Conservation (phyloP, 2,329 filamentous ascomycete genomes). For the Sporothrix luriei region DNA sequence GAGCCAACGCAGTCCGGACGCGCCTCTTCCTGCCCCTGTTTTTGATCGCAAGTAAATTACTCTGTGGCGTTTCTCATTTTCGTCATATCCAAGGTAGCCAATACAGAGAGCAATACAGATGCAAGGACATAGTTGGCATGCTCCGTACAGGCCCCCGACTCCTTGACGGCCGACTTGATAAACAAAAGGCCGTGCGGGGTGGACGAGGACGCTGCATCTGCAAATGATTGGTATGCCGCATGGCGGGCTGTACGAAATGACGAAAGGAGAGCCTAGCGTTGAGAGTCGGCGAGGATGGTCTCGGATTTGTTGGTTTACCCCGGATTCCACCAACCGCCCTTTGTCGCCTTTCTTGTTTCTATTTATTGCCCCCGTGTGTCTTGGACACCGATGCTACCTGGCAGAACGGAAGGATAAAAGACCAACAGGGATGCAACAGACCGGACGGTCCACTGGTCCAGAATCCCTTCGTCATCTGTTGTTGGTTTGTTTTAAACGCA, state of each 20-base stretch:
- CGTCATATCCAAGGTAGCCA: not conserved
- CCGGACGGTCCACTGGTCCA: no score
- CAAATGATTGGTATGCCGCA: not conserved
- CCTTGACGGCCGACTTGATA: not conserved
- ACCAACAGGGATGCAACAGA: not conserved
- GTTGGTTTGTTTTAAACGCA: not conserved
- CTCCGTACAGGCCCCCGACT: not conserved
- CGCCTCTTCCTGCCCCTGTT: not conserved
- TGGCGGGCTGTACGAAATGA: not conserved
- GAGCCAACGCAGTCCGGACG: not conserved
- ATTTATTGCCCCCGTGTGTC: not conserved
- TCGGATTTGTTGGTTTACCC: slow-evolving; percentile 5
- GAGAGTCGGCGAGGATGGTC: not conserved
- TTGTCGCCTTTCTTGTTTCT: not conserved
- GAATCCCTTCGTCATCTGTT: not conserved
- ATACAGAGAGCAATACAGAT: not conserved
- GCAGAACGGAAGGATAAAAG: slow-evolving; percentile 2
- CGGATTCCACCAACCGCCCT: slow-evolving; percentile 16
- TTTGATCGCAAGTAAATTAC: not conserved
- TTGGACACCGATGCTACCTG: not conserved
- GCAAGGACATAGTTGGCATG: not conserved
- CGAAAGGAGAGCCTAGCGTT: not conserved
- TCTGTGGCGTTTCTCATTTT: not conserved
- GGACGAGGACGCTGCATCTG: not conserved
- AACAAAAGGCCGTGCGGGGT: not conserved